These are phyloP conservation scores for Asterophora parasitica DNA, from an alignment of 768 basidiomycete species.

Conservation along the genomic window DNA sequence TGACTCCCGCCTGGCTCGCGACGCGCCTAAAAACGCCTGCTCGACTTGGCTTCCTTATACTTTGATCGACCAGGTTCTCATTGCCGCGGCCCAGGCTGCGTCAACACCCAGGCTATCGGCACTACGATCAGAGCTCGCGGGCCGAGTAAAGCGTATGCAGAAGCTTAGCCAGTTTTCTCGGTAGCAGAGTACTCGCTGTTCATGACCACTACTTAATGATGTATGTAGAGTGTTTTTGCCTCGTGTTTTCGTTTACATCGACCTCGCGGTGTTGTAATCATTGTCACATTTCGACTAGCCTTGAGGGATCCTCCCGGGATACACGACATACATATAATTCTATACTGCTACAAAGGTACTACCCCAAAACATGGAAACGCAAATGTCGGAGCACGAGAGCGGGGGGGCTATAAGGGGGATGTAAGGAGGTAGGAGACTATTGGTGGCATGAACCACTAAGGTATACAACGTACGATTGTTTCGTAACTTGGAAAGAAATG, in stretches of 20 bases:
- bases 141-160: conserved; percentile 64
- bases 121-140: conserved; percentile 56
- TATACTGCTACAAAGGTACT: conserved; percentile 30
- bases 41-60: conserved; percentile 80
- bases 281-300: conserved; percentile 3
- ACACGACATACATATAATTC: conserved; percentile 23
- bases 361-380: conserved; percentile 16
- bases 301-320: conserved; percentile 31
- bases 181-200: conserved; percentile 11
- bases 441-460: conserved; percentile 11
- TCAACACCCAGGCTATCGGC: conserved; percentile 45
- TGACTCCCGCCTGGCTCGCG: conserved; percentile 47
- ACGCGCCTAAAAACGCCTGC: conserved; percentile 49
- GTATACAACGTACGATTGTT: conserved; percentile 20
- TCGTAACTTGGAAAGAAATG: conserved; percentile 12
- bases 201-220: background rate
- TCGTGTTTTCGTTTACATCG: background rate
- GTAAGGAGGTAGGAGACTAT: conserved; percentile 9
- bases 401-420: conserved; percentile 12
- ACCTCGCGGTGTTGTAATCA: background rate
- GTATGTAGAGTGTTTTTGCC: background rate
- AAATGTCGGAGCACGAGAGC: conserved; percentile 12
- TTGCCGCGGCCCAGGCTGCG: conserved; percentile 50
- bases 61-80: conserved; percentile 77
- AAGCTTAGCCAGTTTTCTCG: conserved; percentile 46